Evolutionary conservation across 164 flowering plant genomes (phyloP), one percentile per base, ranked within the genome.

Genomic region (Piper betle): DNA sequence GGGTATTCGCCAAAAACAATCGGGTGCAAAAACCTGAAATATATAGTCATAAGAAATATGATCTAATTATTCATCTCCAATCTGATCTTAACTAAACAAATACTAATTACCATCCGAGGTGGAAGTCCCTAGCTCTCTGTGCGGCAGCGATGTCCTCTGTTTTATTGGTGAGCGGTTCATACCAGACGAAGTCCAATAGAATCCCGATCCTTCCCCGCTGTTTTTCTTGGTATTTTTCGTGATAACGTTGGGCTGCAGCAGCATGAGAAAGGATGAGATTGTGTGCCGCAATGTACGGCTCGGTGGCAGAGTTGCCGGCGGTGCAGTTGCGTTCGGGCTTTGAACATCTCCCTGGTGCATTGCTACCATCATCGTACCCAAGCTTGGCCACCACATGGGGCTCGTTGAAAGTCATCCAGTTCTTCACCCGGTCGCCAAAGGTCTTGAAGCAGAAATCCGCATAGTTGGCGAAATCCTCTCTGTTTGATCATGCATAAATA

Each of bases 361-460:
- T 72, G 58, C 71, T 55, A 0, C 94, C 94, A 48, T 74, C 78
- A 52, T 86, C 94, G 64, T 81, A 84, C 0, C 94, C 94, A 18
- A 81, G 83, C 60, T 87, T 89, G 62, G 90, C 94, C 39, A 84
- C 79, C 10, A 84, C 86, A 63, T 87, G 73, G 12, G 93, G 93
- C 59, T 86, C 93, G 60, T 86, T 86, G 53, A 81, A 81, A 16
- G 93, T 81, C 77, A 84, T 76, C 93, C 93, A 86, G 48, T 84
- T 78, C 75, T 86, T 86, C 62, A 86, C 93, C 64, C 85, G 79
- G 62, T 84, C 90, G 15, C 94, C 94, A 64, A 77, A 86, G 11
- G 73, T 76, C 72, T 82, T 81, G 76, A 84, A 86, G 62, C 94
- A 86, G 58, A 86, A 82, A 2, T 86, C 90, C 1, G 88, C 94